A percentile compares a stretch with the other conserved stretches of the same genome.
These are phyloP conservation scores for Datisca glomerata DNA, from an alignment of 306 rosid species.

Conservation along the genomic window DNA sequence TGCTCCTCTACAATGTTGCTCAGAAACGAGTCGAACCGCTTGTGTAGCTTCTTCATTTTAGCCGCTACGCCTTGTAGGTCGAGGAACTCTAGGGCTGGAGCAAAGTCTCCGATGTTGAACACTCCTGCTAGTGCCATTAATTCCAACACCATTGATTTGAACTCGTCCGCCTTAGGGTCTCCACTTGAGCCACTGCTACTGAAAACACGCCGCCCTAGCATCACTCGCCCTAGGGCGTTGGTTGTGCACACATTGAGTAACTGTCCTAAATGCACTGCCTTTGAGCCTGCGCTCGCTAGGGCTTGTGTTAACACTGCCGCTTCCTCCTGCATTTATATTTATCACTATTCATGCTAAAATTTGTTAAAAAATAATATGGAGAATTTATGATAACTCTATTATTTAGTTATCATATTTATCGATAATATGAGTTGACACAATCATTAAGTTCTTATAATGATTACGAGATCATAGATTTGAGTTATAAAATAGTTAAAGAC, in stretches of 20 bases:
- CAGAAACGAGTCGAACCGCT: slow-evolving; percentile 51
- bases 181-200: slow-evolving; percentile 24
- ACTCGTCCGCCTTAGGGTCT: slow-evolving; percentile 46
- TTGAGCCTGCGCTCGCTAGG: slow-evolving; percentile 26
- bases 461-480: no score
- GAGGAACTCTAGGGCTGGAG: slow-evolving; percentile 49
- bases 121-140: slow-evolving; percentile 55
- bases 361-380: background rate
- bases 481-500: no score
- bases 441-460: no score
- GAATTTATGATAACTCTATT: background rate
- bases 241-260: slow-evolving; percentile 49
- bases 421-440: no score
- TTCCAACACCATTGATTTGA: slow-evolving; percentile 60
- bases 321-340: slow-evolving; percentile 41
- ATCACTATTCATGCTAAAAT: background rate
- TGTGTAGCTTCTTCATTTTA: slow-evolving; percentile 50
- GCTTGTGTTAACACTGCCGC: slow-evolving; percentile 29
- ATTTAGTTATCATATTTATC: no score
- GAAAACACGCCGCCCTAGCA: slow-evolving; percentile 58
- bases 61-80: slow-evolving; percentile 52
- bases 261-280: slow-evolving; percentile 36
- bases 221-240: slow-evolving; percentile 47
- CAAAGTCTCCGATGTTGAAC: slow-evolving; percentile 58
- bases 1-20: slow-evolving; percentile 42